Conservation (phyloP, 139 green algal genomes). For the Chlorella ohadii region DNA sequence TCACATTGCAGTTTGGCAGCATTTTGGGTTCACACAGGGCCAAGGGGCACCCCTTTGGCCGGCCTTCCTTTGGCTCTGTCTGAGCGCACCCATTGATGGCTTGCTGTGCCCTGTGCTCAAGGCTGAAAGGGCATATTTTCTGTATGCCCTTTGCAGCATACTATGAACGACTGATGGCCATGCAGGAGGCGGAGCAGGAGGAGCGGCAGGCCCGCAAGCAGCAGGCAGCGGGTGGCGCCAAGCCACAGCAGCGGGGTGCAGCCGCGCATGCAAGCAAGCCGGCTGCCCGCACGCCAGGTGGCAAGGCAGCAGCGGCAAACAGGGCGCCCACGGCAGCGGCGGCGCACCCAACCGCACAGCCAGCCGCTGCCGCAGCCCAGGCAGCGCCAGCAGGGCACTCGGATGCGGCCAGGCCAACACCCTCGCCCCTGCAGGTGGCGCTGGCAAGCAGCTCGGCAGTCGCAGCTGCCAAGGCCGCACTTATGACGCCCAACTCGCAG, state of each 20-base stretch:
- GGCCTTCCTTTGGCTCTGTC: too few relatives aligned
- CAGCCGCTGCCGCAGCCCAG: not conserved
- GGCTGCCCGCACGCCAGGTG: not conserved
- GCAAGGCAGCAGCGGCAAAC: not conserved
- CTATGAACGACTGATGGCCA: constrained; percentile 10
- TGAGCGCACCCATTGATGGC: too few relatives aligned
- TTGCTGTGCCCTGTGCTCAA: too few relatives aligned
- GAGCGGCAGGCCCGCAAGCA: not conserved
- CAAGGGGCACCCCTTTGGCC: too few relatives aligned
- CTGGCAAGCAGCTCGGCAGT: not conserved
- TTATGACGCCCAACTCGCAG: constrained; percentile 23
- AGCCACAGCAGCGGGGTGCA: not conserved
- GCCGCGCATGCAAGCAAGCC: too few relatives aligned
- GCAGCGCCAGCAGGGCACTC: not conserved
- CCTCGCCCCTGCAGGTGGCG: not conserved
- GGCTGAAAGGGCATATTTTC: too few relatives aligned
- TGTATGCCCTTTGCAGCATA: not conserved
- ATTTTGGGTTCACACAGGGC: too few relatives aligned
- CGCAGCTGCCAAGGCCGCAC: not conserved
- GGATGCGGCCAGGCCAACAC: not conserved
- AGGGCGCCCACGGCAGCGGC: too few relatives aligned
- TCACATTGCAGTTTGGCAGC: too few relatives aligned
- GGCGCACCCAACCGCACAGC: not conserved
- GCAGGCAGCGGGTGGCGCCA: not conserved
- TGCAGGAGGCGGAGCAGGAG: not conserved